Percentiles rank a stretch among this genome's conserved stretches.
Evolutionary conservation across 179 eudicot genomes (phyloP).

Genomic region (Patellifolia procumbens): DNA sequence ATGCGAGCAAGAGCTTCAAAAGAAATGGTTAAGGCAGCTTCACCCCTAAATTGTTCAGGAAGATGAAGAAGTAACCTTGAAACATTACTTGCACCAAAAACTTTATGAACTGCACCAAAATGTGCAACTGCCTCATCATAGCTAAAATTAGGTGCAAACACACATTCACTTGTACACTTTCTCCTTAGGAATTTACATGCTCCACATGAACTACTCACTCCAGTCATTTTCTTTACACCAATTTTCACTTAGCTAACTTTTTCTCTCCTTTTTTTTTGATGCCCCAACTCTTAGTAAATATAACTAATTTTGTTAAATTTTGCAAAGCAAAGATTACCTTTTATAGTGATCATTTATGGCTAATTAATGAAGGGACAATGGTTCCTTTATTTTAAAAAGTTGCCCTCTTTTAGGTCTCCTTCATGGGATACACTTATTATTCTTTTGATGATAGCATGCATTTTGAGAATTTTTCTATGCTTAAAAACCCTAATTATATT

Average conservation of each 20-base stretch:
- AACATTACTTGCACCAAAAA: slow-evolving; percentile 74
- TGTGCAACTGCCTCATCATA: slow-evolving; percentile 54
- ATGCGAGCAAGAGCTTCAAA: slow-evolving; percentile 68
- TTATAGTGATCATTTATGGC: slow-evolving; percentile 35
- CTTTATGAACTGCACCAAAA: slow-evolving; percentile 68
- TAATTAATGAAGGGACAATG: slow-evolving; percentile 6
- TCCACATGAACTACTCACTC: slow-evolving; percentile 58
- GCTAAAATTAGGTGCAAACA: slow-evolving; percentile 60
- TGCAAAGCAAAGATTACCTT: slow-evolving; percentile 16
- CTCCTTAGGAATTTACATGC: slow-evolving; percentile 73
- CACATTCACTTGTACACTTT: slow-evolving; percentile 60
- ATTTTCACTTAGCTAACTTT: background rate
- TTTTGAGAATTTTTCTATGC: slow-evolving; percentile 31
- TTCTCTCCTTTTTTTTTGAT: background rate
- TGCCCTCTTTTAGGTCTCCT: slow-evolving; percentile 55
- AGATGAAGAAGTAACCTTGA: slow-evolving; percentile 57
- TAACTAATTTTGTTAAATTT: background rate
- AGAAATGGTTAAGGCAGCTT: slow-evolving; percentile 58
- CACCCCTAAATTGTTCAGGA: slow-evolving; percentile 46
- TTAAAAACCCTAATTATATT: background rate
- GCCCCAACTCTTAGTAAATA: background rate
- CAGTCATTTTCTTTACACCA: slow-evolving; percentile 50
- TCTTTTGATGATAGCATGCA: slow-evolving; percentile 26
- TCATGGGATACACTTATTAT: slow-evolving; percentile 61
- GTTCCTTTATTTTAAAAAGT: slow-evolving; percentile 34